Evolutionary conservation across 441 rosid species (phyloP).

Genomic region (Dalechampia spathulata): DNA sequence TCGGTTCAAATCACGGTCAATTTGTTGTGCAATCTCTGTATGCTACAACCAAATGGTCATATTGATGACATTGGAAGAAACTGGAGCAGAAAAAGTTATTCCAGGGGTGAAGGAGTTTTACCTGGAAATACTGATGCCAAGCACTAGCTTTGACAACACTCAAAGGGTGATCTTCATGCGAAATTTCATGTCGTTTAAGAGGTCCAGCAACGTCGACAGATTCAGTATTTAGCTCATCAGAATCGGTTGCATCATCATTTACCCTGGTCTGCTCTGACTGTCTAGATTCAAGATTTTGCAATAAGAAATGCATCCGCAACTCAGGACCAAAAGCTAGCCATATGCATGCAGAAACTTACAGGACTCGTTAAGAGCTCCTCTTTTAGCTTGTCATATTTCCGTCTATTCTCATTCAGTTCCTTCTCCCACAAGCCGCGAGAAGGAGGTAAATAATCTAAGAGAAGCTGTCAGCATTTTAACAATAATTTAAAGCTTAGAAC

Average conservation of each 20-base stretch:
- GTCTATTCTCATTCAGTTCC: slow-evolving; percentile 46
- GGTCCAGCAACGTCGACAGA: slow-evolving; percentile 41
- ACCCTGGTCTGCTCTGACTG: slow-evolving; percentile 39
- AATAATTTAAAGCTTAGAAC: background rate
- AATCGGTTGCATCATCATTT: slow-evolving; percentile 21
- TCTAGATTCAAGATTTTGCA: slow-evolving; percentile 37
- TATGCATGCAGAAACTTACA: slow-evolving; percentile 40
- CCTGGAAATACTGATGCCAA: slow-evolving; percentile 66
- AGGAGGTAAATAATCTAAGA: slow-evolving; percentile 56
- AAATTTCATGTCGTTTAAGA: slow-evolving; percentile 45
- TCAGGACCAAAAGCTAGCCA: no score
- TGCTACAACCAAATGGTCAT: slow-evolving; percentile 35
- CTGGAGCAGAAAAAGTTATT: slow-evolving; percentile 5
- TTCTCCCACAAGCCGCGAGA: slow-evolving; percentile 55
- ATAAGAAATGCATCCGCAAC: slow-evolving; percentile 6
- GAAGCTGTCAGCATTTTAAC: slow-evolving; percentile 30
- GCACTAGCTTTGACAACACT: slow-evolving; percentile 52
- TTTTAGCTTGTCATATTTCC: slow-evolving; percentile 50
- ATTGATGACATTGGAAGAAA: slow-evolving; percentile 12
- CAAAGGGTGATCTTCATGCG: slow-evolving; percentile 74
- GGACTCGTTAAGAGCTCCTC: slow-evolving; percentile 60
- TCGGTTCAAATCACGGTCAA: slow-evolving; percentile 60
- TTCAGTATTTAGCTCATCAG: slow-evolving; percentile 24
- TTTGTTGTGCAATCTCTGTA: slow-evolving; percentile 57
- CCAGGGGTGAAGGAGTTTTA: slow-evolving; percentile 14